Conservation (phyloP, 1,139 yeast genomes). For the Scheffersomyces parashehatae region DNA sequence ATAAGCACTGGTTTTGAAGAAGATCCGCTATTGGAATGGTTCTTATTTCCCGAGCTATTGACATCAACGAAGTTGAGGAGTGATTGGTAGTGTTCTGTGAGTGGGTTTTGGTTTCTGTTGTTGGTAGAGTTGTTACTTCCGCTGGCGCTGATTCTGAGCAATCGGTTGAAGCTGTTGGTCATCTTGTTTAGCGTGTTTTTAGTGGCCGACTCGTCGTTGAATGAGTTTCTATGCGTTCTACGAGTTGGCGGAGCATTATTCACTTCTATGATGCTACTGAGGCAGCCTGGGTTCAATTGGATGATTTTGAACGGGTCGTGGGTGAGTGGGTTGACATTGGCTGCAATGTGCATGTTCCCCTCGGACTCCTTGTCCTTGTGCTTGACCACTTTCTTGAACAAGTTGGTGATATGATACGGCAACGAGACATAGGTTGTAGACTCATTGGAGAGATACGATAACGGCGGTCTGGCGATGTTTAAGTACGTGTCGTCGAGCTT, state of each 20-base stretch:
- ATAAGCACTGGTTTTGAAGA: not conserved
- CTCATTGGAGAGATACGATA: conserved; percentile 29
- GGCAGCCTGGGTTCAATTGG: conserved; percentile 57
- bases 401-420: conserved; percentile 40
- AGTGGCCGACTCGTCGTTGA: not conserved
- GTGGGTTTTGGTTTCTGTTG: conserved; percentile 23
- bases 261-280: conserved; percentile 23
- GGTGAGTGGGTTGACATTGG: conserved; percentile 51
- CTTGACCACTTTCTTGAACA: conserved; percentile 29
- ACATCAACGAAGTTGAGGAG: conserved; percentile 19
- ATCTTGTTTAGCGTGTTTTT: conserved; percentile 21
- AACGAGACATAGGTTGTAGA: conserved; percentile 45
- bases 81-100: conserved; percentile 22
- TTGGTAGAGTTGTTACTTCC: conserved; percentile 7
- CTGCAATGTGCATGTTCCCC: conserved; percentile 55
- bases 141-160: conserved; percentile 25
- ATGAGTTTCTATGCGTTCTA: not conserved
- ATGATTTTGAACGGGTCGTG: conserved; percentile 56
- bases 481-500: conserved; percentile 30
- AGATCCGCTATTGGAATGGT: conserved; percentile 27
- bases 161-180: conserved; percentile 32
- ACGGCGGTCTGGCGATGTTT: conserved; percentile 42
- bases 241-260: conserved; percentile 1
- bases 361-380: conserved; percentile 38
- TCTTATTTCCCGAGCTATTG: conserved; percentile 29